Base-by-base conservation (phyloP, 1,284 basidiomycete species). In the Pseudozyma thailandica region DNA sequence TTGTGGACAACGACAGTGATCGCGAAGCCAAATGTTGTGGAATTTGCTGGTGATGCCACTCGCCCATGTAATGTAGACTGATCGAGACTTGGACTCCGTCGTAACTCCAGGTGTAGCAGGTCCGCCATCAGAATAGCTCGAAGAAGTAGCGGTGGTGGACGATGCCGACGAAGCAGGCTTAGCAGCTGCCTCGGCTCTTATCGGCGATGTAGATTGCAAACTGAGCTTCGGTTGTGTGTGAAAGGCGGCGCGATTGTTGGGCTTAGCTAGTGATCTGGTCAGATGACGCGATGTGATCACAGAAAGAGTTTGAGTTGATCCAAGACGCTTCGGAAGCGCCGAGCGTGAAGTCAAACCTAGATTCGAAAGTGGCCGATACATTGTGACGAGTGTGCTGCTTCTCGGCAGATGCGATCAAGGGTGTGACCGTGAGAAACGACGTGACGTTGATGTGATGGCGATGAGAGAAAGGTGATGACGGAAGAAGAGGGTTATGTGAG, bases 1-100 rank as follows among this genome's bases (percentile, higher is more conserved):
- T 47, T 88, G 84, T 0, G 90, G 83, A 83, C 94, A 97, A 30
- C 94, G 88, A 80, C 95, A 98, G 79, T 98, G 94, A 80, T 92
- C 91, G 12, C 89, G 85, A 23, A 92, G 84, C 88, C 89, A 92
- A 42, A 90, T 85, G 78, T 90, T 86, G 81, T 91, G 89, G 79
- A 68, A 75, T 21, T 55, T 52, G 55, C 58, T 59, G 10, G 64
- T 72, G n/a, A 64, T 63, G 13, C 73, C 70, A 26, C 54, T 60
- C 0, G 73, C 64, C 73, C 73, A 75, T 13, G 70, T 63, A 25
- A 75, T 56, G 50, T 65, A 52, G 21, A 60, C 50, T 2, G 63
- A 56, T 1, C 55, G 54, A 4, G 63, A 60, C 23, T 57, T 38
- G 23, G 46, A 45, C 18, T 72, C 68, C 1, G 58, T 47, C 1